Base-by-base conservation (phyloP, 2,329 filamentous ascomycete species). In the Alternaria sp. region DNA sequence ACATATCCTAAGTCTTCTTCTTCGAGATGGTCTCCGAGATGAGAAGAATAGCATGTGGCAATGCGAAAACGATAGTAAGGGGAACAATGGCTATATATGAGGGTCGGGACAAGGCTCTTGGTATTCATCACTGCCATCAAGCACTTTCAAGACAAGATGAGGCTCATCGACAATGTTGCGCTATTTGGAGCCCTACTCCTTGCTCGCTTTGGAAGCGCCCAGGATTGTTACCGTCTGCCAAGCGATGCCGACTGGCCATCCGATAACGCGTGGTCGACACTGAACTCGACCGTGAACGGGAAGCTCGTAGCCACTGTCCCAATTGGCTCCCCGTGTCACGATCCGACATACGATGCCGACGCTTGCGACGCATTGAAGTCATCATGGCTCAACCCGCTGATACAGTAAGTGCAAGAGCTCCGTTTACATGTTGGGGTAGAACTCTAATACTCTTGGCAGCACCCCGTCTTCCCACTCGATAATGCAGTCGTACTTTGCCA, bases 231-330 rank as follows among this genome's bases (percentile, higher is more conserved):
- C 40, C 68, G 63, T 47, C 49, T 66, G 54, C 80, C 79, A 17
- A 70, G 73, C 6, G 80, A 81, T 61, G 58, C 61, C 43, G 78
- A 73, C 65, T 82, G 81, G 81, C 80, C 67, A 15, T 66, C 71
- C 5, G n/a, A 62, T 2, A 60, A 69, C 6, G 63, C 64, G n/a
- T 81, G 80, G 80, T 59, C 67, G 4, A 56, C 67, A 8, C 67
- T 82, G 36, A 82, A 82, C 67, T 61, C 58, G 49, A 80, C 80
- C 4, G 75, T 82, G 6, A 72, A 69, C 25, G 81, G 81, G 46
- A 75, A 74, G 56, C 69, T 82, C 52, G 67, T 82, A 10, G 72
- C 75, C 4, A 82, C 80, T 15, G 74, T 81, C 5, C 81, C 80
- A 15, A 73, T 82, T 15, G 81, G 77, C 7, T 73, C 70, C 21